Evolutionary conservation across 371 early-diverging fungal genomes (phyloP), one percentile per base, ranked within the genome.

Genomic region (Apophysomyces trapeziformis): DNA sequence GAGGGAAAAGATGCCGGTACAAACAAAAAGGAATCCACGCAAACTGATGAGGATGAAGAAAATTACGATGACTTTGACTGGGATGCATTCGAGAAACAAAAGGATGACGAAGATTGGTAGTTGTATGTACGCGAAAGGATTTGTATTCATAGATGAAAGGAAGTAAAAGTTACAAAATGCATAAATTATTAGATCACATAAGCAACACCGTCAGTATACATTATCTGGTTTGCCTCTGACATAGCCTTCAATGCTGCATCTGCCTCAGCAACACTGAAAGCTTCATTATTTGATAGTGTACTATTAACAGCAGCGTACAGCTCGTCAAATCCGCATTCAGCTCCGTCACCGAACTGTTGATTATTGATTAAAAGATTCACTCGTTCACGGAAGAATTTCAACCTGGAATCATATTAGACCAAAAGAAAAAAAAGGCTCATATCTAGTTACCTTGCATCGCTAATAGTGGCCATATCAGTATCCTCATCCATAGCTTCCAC

Each of bases 211-310:
- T 87, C 89, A 39, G 79, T 82, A 75, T 85, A 89, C 90, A 92
- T 91, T 65, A 92, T 75, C 66, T 90, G 85, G 76, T 93, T 93
- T 26, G 73, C 84, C 14, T 73, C 72, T 43, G 85, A 77, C 92
- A 93, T 87, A 38, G 50, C 62, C 11, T 63, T 41, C 36, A 81
- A 59, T 32, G 81, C 76, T 1, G 57, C 39, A 14, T 69, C 54
- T 1, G 70, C 64, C 65, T 81, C 78, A 38, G 35, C 37, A 7
- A 64, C 16, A 38, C 65, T 71, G 45, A 78, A 81, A 36, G 43
- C 50, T 44, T 72, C 64, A 14, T 36, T 37, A 18, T 68, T 74
- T 9, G 66, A 60, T 32, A 82, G 57, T 9, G 59, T 69, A 26
- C 65, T 46, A 63, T 88, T 89, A 38, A 88, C 69, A 6, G 69